A percentile compares a stretch with the other conserved stretches of the same genome.
phyloP scores from a whole-genome alignment of 495 filamentous ascomycete species.

The Aspergillus cristatus region DNA sequence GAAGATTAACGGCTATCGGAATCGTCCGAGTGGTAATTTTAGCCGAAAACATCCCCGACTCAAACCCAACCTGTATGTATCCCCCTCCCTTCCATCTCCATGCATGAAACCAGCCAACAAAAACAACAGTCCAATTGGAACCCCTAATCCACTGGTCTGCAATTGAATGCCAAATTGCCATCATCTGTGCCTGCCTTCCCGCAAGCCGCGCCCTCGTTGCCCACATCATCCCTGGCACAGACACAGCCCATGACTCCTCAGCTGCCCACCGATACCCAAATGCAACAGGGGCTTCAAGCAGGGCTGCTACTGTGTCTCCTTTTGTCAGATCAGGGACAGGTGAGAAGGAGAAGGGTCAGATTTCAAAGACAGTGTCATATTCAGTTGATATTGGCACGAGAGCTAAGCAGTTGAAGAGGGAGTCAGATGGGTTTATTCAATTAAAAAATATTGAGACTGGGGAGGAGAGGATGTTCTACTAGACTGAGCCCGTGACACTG shows the following conservation, averaged over 20 bases:
- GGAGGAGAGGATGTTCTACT: not conserved
- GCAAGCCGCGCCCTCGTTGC: slow-evolving; percentile 10
- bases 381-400: not conserved
- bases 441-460: not conserved
- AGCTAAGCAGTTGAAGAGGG: not conserved
- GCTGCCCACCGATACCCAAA: no score
- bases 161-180: slow-evolving; percentile 22
- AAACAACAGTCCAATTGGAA: slow-evolving; percentile 16
- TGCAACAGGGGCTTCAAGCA: no score
- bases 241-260: not conserved
- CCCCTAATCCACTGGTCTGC: slow-evolving; percentile 23
- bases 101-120: not conserved
- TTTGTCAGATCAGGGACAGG: no score
- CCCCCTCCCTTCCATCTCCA: not conserved
- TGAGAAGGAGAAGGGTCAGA: not conserved
- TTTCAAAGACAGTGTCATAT: not conserved
- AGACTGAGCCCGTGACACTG: no score
- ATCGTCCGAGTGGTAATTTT: slow-evolving; percentile 24
- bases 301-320: no score
- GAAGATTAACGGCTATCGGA: slow-evolving; percentile 17
- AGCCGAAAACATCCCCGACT: slow-evolving; percentile 15
- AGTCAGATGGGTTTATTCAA: not conserved
- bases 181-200: slow-evolving; percentile 24
- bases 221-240: slow-evolving; percentile 13
- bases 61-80: slow-evolving; percentile 17